Percentiles rank a stretch among this genome's conserved stretches.
Conservation (phyloP, 2,329 filamentous ascomycete species). For the Claviceps quebecensis region DNA sequence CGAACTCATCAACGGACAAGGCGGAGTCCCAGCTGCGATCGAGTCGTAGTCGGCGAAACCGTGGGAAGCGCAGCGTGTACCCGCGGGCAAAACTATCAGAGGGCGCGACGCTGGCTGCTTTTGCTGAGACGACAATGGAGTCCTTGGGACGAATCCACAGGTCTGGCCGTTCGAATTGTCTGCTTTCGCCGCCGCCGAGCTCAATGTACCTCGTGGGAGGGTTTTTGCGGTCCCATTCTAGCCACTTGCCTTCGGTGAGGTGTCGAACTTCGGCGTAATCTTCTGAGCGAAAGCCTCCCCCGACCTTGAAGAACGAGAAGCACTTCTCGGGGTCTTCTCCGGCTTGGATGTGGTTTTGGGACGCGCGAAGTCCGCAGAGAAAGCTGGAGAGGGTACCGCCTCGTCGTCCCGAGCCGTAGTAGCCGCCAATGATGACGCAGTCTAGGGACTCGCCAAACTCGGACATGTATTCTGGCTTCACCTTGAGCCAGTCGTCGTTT, state of each 20-base stretch:
- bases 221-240: conserved; percentile 62
- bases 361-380: conserved; percentile 71
- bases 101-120: conserved; percentile 63
- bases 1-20: conserved; percentile 64
- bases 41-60: conserved; percentile 67
- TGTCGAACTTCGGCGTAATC: conserved; percentile 78
- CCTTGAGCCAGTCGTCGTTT: conserved; percentile 95
- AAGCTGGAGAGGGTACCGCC: conserved; percentile 77
- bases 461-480: conserved; percentile 97
- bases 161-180: conserved; percentile 67
- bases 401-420: conserved; percentile 76
- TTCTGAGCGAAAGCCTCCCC: conserved; percentile 74
- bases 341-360: conserved; percentile 49
- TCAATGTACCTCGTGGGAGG: conserved; percentile 70
- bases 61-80: conserved; percentile 76
- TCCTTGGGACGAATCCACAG: conserved; percentile 86
- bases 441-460: conserved; percentile 92
- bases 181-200: conserved; percentile 59
- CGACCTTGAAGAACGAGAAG: conserved; percentile 94
- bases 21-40: conserved; percentile 77
- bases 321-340: conserved; percentile 57
- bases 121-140: conserved; percentile 76
- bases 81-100: conserved; percentile 68
- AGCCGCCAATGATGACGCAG: conserved; percentile 78
- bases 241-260: conserved; percentile 83